A percentile compares a stretch with the other conserved stretches of the same genome.
Evolutionary conservation across 2,329 filamentous ascomycete species (phyloP).

Genomic region (Madurella mycetomatis): DNA sequence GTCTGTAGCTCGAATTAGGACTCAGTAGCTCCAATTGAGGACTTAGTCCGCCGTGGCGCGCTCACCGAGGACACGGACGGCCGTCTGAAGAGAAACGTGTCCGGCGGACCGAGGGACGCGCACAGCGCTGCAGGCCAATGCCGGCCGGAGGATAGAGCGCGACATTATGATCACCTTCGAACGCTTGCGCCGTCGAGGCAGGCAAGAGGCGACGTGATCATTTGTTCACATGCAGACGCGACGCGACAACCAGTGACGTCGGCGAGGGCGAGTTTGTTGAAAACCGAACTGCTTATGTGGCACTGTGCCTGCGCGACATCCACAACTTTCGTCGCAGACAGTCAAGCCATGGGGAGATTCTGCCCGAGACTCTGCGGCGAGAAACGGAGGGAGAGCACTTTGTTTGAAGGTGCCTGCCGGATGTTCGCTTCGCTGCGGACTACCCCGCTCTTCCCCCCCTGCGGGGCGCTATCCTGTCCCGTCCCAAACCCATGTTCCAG

Average conservation of each 20-base stretch:
- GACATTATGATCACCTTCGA: constrained; percentile 22
- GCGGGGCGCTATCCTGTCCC: constrained; percentile 6
- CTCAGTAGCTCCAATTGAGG: constrained; percentile 6
- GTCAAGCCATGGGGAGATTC: constrained; percentile 8
- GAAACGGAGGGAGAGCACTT: not conserved
- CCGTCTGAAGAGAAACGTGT: constrained; percentile 10
- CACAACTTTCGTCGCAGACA: constrained; percentile 5
- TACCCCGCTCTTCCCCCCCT: constrained; percentile 14
- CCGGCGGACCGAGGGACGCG: constrained; percentile 13
- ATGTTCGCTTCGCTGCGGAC: not conserved
- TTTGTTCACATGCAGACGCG: constrained; percentile 13
- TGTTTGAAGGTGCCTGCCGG: not conserved
- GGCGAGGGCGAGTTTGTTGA: constrained; percentile 7
- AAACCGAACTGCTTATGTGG: constrained; percentile 5
- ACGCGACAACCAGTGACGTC: not conserved
- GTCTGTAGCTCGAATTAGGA: constrained; percentile 17
- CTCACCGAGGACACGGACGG: constrained; percentile 19
- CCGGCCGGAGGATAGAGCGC: constrained; percentile 21
- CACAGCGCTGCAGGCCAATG: constrained; percentile 20
- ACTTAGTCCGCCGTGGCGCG: not conserved
- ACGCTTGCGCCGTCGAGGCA: constrained; percentile 22
- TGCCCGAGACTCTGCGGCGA: not conserved
- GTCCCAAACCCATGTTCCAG: constrained; percentile 3
- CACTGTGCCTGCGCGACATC: constrained; percentile 14
- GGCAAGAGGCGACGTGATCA: constrained; percentile 15